A percentile compares a stretch with the other conserved stretches of the same genome.
Evolutionary conservation across 345 rosid genomes (phyloP).

Genomic region (Gossypium anomalum): DNA sequence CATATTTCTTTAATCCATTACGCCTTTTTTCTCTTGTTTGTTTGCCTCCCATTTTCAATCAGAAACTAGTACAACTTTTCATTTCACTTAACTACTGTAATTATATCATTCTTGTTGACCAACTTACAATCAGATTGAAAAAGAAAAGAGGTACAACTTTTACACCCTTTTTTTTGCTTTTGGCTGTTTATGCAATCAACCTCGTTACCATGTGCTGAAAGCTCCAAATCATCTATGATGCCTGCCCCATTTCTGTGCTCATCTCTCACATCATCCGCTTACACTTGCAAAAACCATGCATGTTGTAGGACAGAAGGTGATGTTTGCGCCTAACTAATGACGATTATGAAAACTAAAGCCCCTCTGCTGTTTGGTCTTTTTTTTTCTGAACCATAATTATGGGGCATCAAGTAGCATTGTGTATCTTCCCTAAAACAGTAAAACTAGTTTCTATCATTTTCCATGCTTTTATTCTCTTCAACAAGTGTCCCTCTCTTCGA

Average conservation of each 20-base stretch:
- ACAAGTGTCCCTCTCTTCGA: neutral
- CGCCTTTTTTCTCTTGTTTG: no score
- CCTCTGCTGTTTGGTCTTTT: neutral
- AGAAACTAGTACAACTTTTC: neutral
- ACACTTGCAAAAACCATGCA: neutral
- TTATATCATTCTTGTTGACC: neutral
- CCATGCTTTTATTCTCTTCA: neutral
- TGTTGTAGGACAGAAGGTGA: neutral
- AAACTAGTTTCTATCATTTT: neutral
- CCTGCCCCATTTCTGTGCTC: neutral
- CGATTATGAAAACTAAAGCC: neutral
- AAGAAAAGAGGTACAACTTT: neutral
- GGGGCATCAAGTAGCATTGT: neutral
- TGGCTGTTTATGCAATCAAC: neutral
- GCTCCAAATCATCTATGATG: slow-evolving; percentile 3
- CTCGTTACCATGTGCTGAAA: slow-evolving; percentile 5
- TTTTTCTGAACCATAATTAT: neutral
- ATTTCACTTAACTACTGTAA: neutral
- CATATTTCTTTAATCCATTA: no score
- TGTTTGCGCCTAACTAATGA: neutral
- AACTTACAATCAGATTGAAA: neutral
- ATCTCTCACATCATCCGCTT: neutral
- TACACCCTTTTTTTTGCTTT: neutral
- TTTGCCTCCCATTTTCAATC: neutral
- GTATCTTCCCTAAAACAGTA: neutral